A percentile compares a stretch with the other conserved stretches of the same genome.
Conservation (phyloP, 2,329 filamentous ascomycete genomes). For the Aspergillus sp. region DNA sequence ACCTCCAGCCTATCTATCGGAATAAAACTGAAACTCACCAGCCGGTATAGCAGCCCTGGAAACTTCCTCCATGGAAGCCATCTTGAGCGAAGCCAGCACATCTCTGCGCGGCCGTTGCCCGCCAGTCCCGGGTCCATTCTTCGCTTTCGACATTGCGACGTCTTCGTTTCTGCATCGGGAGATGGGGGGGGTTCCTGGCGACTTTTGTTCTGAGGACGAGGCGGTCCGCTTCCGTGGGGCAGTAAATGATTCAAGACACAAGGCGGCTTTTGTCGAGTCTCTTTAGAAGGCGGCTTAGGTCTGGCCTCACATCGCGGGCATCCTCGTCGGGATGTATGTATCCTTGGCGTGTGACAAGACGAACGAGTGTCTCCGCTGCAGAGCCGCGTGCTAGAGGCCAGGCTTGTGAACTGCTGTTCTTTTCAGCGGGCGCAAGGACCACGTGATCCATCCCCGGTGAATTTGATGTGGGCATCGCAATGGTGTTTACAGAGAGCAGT, state of each 20-base stretch:
- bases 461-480: too few species aligned
- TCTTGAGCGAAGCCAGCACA: slow-evolving; percentile 68
- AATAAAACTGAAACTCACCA: slow-evolving; percentile 45
- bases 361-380: too few species aligned
- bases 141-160: slow-evolving; percentile 42
- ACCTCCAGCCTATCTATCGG: neutral
- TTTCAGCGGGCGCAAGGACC: too few species aligned
- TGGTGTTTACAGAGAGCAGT: too few species aligned
- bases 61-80: slow-evolving; percentile 66
- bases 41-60: slow-evolving; percentile 72
- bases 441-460: too few species aligned
- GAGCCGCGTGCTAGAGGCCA: too few species aligned
- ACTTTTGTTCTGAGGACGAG: slow-evolving; percentile 1
- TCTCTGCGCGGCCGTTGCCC: slow-evolving; percentile 35
- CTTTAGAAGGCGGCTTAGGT: too few species aligned
- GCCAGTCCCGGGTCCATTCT: slow-evolving; percentile 32
- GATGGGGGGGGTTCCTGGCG: slow-evolving; percentile 1
- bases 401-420: too few species aligned
- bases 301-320: too few species aligned
- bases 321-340: too few species aligned
- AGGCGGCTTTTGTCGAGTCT: too few species aligned
- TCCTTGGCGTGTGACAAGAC: too few species aligned
- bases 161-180: slow-evolving; percentile 21
- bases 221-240: slow-evolving; percentile 1
- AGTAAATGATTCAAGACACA: neutral